Base-by-base conservation (phyloP, 148 eudicot genomes). In the Fagopyrum tataricum region DNA sequence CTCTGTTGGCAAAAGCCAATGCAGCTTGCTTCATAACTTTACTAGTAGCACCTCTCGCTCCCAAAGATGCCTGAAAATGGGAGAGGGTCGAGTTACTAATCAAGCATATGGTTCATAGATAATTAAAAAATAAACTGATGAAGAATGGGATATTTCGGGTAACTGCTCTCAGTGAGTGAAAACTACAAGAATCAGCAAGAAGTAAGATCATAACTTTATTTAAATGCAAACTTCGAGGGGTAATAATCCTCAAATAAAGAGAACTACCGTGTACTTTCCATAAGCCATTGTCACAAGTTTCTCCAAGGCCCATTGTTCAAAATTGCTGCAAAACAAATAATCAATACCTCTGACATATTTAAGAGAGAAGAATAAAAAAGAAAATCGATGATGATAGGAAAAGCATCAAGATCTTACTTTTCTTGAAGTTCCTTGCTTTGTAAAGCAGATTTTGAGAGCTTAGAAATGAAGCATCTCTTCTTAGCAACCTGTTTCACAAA, bases 11-110 rank as follows among this genome's bases (percentile, higher is more conserved):
- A 76, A 84, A 85, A 81, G 85, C 88, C 51, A 89, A 78, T 66
- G 89, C 85, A 70, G 86, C 82, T 80, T 89, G 88, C 79, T 86
- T 87, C 73, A 87, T 85, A 75, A 81, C 74, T 79, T 87, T 85
- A 79, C 85, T 81, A 74, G 80, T 81, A 66, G 80, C 66, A 76
- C 83, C 78, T 75, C 85, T 85, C 24, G 80, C 80, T 41, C 87
- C 88, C 76, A 64, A 64, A 83, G 69, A 79, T 48, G 87, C 82
- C 83, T 82, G 78, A 24, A 37, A 64, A 37, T 37, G 69, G 20
- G 42, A 64, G 43, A 64, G 69, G 37, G 69, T 6, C 26, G 69
- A 24, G 39, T 52, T 26, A 56, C 31, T 56, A 56, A 13, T 17
- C 21, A 21, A 8, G 37, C 14, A 10, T 23, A 18, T 14, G n/a